Evolutionary conservation across 805 yeast species (phyloP).

Genomic region (Candida wancherniae): DNA sequence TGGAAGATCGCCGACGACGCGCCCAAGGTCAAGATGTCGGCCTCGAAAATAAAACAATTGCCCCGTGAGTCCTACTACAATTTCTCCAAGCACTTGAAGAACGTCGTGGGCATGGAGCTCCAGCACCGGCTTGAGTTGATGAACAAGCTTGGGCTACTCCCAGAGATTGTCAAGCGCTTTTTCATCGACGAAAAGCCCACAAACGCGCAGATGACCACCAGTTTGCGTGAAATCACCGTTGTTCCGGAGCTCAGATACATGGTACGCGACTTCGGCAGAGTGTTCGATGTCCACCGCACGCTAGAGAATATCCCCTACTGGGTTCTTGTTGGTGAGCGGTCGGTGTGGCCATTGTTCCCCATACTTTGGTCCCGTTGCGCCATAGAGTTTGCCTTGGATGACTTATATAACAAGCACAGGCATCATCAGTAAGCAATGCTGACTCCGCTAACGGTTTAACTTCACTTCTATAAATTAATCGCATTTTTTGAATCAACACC

Average conservation of each 20-base stretch:
- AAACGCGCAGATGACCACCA: conserved; percentile 64
- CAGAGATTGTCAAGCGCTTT: conserved; percentile 64
- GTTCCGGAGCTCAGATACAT: conserved; percentile 81
- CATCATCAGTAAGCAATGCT: too few relatives aligned
- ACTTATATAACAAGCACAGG: conserved; percentile 49
- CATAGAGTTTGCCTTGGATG: conserved; percentile 84
- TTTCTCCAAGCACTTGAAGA: conserved; percentile 37
- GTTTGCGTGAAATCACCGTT: conserved; percentile 72
- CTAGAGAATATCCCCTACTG: conserved; percentile 78
- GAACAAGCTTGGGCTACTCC: conserved; percentile 71
- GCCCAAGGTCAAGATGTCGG: conserved; percentile 10
- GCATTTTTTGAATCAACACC: too few relatives aligned
- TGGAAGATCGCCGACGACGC: conserved; percentile 5
- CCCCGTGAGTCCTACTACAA: conserved; percentile 32
- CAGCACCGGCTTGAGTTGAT: conserved; percentile 79
- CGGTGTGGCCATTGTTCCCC: conserved; percentile 90
- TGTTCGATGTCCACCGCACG: conserved; percentile 70
- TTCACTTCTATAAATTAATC: too few relatives aligned
- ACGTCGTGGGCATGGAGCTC: conserved; percentile 67
- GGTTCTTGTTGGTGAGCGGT: conserved; percentile 84
- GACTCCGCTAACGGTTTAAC: too few relatives aligned
- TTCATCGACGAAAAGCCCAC: conserved; percentile 77
- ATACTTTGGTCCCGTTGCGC: conserved; percentile 83
- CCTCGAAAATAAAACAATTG: conserved; percentile 20
- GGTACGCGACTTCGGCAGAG: conserved; percentile 64